phyloP scores from a whole-genome alignment of 2,329 filamentous ascomycete species.

The Fusarium ambrosium region DNA sequence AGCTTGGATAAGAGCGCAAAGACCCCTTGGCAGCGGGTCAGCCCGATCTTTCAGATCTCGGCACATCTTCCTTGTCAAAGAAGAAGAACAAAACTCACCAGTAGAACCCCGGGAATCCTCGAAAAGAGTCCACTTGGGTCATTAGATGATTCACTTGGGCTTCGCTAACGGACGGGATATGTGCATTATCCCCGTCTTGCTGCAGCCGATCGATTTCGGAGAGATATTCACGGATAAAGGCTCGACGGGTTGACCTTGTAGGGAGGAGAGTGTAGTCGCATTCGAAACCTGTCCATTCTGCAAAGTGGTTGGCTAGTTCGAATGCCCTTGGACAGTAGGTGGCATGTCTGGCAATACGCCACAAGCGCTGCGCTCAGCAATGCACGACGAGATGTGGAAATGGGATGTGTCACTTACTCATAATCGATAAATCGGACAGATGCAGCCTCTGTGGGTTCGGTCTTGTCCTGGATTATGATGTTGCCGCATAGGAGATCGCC shows the following conservation, averaged over 20 bases:
- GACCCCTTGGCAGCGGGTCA: constrained; percentile 35
- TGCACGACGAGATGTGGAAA: not conserved
- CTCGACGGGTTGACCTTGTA: constrained; percentile 31
- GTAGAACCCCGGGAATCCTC: constrained; percentile 42
- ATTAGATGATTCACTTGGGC: constrained; percentile 32
- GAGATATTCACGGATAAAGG: constrained; percentile 35
- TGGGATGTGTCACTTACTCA: constrained; percentile 32
- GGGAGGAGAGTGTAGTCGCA: constrained; percentile 36
- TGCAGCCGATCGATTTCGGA: constrained; percentile 14
- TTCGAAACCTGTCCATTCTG: constrained; percentile 41
- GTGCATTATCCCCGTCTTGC: not conserved
- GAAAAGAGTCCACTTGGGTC: constrained; percentile 36
- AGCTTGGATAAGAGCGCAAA: constrained; percentile 43
- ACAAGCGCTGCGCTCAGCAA: not conserved
- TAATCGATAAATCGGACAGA: constrained; percentile 43
- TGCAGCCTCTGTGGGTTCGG: constrained; percentile 2
- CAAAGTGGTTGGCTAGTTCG: constrained; percentile 43
- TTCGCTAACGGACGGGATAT: constrained; percentile 20
- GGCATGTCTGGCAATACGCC: constrained; percentile 31
- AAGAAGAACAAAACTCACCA: constrained; percentile 28
- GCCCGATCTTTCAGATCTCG: not conserved
- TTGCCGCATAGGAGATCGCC: constrained; percentile 41
- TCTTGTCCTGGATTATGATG: constrained; percentile 34
- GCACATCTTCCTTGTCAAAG: not conserved
- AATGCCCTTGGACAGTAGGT: constrained; percentile 42